phyloP scores from a whole-genome alignment of 2,329 filamentous ascomycete species.

The Epichloe typhina region DNA sequence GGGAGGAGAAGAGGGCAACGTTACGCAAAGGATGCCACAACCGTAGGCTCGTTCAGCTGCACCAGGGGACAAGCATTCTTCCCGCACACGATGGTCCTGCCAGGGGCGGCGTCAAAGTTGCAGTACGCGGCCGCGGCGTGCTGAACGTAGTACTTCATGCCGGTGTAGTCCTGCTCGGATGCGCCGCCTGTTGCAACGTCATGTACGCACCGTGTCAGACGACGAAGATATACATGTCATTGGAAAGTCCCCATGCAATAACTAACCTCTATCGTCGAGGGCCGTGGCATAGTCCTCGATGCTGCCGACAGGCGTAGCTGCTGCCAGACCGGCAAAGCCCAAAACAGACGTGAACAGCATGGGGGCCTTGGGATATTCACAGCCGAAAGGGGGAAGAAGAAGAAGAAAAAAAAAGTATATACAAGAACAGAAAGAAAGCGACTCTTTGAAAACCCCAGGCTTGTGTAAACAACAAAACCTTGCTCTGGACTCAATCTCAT shows the following conservation, averaged over 20 bases:
- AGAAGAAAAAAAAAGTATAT: neutral
- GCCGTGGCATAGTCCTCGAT: conserved; percentile 13
- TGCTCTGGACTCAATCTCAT: too few species aligned
- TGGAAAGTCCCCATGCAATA: neutral
- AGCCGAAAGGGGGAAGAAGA: too few species aligned
- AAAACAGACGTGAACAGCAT: conserved; percentile 16
- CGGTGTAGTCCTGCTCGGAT: conserved; percentile 20
- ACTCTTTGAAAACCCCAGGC: too few species aligned
- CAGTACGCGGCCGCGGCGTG: conserved; percentile 41
- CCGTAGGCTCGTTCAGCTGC: conserved; percentile 26
- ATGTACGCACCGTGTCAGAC: neutral
- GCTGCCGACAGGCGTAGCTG: conserved; percentile 12
- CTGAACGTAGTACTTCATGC: conserved; percentile 35
- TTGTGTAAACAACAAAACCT: neutral
- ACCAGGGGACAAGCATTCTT: conserved; percentile 30
- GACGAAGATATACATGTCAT: neutral
- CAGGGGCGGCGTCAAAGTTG: conserved; percentile 29
- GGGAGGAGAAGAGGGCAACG: too few species aligned
- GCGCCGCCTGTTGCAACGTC: conserved; percentile 8
- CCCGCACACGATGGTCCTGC: conserved; percentile 29
- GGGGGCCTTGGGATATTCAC: neutral
- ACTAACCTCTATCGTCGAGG: conserved; percentile 23
- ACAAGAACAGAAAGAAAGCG: too few species aligned
- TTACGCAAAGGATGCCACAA: conserved; percentile 30
- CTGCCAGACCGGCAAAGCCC: conserved; percentile 14